Conservation (phyloP, 805 yeast genomes). For the Debaryomyces tyrocola region DNA sequence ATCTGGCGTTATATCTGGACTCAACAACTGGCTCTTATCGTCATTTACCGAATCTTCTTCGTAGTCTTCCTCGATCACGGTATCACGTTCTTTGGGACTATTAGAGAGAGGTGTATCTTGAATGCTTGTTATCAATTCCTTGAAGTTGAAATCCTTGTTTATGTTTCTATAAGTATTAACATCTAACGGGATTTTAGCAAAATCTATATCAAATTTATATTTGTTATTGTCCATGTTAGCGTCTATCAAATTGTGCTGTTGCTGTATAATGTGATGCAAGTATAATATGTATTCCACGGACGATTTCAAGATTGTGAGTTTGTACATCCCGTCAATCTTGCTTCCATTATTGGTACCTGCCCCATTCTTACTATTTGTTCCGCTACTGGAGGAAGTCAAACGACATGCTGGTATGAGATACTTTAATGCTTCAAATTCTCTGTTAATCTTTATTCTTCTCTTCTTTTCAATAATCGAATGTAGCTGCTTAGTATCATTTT, state of each 20-base stretch:
- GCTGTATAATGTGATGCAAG: constrained; percentile 57
- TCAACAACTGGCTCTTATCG: constrained; percentile 19
- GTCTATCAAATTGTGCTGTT: constrained; percentile 43
- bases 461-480: constrained; percentile 82
- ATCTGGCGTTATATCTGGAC: constrained; percentile 39
- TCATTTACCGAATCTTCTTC: constrained; percentile 6
- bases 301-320: constrained; percentile 76
- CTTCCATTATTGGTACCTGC: constrained; percentile 24
- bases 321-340: constrained; percentile 68
- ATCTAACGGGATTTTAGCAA: constrained; percentile 55
- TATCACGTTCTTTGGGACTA: neutral
- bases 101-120: neutral
- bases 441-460: constrained; percentile 73
- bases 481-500: constrained; percentile 43
- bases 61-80: neutral
- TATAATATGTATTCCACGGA: constrained; percentile 78
- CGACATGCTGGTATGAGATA: constrained; percentile 79
- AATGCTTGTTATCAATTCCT: constrained; percentile 16
- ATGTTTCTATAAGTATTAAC: constrained; percentile 61
- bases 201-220: constrained; percentile 44
- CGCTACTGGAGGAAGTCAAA: constrained; percentile 25
- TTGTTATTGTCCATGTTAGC: constrained; percentile 15
- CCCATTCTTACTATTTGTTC: constrained; percentile 3
- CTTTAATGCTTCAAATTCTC: constrained; percentile 81
- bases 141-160: constrained; percentile 55